Percentiles rank a stretch among this genome's conserved stretches.
Conservation (phyloP, 2,329 filamentous ascomycete species). For the Paraphaeosphaeria sporulosa region DNA sequence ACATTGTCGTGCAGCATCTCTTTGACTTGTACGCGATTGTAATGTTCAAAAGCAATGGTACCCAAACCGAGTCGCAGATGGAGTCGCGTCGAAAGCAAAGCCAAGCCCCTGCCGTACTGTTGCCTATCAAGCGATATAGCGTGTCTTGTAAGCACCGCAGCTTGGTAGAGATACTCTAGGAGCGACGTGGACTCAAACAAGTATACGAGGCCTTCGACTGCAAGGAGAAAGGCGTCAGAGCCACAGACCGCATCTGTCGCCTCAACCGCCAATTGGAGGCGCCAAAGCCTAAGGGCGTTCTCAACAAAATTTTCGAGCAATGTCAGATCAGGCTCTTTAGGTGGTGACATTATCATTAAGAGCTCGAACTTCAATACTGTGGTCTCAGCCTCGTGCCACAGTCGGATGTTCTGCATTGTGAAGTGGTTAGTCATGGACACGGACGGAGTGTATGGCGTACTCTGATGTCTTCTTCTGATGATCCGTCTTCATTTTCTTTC, state of each 20-base stretch:
- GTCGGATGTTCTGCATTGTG: constrained; percentile 12
- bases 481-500: constrained; percentile 10
- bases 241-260: constrained; percentile 6
- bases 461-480: not conserved
- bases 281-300: constrained; percentile 28
- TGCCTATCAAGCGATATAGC: constrained; percentile 33
- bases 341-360: constrained; percentile 33
- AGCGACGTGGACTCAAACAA: constrained; percentile 10
- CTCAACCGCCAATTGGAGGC: constrained; percentile 18
- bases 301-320: constrained; percentile 26
- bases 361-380: constrained; percentile 39
- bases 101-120: constrained; percentile 35
- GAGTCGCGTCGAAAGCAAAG: constrained; percentile 42
- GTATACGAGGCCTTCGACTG: constrained; percentile 6
- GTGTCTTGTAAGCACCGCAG: constrained; percentile 35
- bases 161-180: constrained; percentile 36
- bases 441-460: not conserved
- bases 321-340: constrained; percentile 4
- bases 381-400: constrained; percentile 28
- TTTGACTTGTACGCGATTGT: constrained; percentile 37
- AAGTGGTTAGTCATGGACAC: constrained; percentile 5
- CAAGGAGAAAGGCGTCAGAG: not conserved
- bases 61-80: constrained; percentile 43
- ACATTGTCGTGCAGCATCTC: constrained; percentile 46
- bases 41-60: constrained; percentile 39